Evolutionary conservation across 345 rosid species (phyloP).

Genomic region (Eucalyptus guilfoylei): DNA sequence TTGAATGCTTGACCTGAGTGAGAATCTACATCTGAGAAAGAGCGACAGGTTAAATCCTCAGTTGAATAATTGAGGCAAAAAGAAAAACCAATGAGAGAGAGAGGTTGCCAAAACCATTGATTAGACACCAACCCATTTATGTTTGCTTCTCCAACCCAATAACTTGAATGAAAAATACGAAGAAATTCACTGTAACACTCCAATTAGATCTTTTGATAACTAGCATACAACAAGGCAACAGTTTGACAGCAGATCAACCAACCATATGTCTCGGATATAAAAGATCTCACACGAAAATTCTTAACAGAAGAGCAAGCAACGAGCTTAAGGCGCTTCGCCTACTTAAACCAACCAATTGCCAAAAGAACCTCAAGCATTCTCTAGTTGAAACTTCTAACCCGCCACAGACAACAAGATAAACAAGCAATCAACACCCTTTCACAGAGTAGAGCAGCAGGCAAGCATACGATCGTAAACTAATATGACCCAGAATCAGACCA

Average conservation of each 20-base stretch:
- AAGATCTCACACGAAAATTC: neutral
- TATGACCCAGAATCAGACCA: neutral
- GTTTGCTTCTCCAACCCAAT: neutral
- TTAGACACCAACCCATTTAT: neutral
- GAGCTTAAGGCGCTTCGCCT: neutral
- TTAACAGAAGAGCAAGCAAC: neutral
- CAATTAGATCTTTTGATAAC: neutral
- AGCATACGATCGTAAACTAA: neutral
- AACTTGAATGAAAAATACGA: neutral
- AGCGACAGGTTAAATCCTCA: neutral
- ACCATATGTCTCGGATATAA: neutral
- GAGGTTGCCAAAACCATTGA: neutral
- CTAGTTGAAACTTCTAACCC: neutral
- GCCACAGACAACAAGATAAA: neutral
- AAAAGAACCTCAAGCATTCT: neutral
- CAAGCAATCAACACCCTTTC: neutral
- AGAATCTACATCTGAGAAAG: conserved; percentile 21
- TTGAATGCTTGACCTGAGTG: conserved; percentile 8
- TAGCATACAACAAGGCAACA: neutral
- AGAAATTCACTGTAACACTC: neutral
- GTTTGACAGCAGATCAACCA: neutral
- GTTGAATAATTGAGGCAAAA: neutral
- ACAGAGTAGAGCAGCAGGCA: neutral
- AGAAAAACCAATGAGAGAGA: neutral
- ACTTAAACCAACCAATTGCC: neutral